phyloP scores from a whole-genome alignment of 345 rosid species.

The Pugionium dolabratum region DNA sequence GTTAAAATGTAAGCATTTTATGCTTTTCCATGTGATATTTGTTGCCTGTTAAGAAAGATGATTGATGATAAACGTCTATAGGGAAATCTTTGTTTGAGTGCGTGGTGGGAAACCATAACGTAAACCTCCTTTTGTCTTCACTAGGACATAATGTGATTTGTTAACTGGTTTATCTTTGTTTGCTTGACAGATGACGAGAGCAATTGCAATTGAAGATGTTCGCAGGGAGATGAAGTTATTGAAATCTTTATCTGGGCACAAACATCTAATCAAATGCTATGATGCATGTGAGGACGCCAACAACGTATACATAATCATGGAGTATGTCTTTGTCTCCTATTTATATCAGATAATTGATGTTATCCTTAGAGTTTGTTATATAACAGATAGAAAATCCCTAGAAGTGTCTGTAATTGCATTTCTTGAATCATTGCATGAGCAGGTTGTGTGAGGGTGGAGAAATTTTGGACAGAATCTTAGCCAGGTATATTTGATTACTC shows the following conservation, averaged over 20 bases:
- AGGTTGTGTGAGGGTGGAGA: conserved; percentile 90
- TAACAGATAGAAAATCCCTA: conserved; percentile 9
- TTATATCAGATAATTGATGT: conserved; percentile 11
- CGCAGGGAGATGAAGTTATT: conserved; percentile 83
- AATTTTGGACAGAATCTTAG: conserved; percentile 80
- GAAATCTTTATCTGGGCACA: conserved; percentile 77
- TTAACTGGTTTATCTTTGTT: conserved; percentile 10
- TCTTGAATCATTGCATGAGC: conserved; percentile 30
- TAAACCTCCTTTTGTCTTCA: conserved; percentile 27
- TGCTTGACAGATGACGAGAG: conserved; percentile 79
- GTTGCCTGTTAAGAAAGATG: conserved; percentile 7
- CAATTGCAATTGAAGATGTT: conserved; percentile 87
- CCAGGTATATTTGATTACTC: conserved; percentile 48
- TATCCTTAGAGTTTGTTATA: neutral
- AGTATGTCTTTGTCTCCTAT: conserved; percentile 60
- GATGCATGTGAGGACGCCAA: conserved; percentile 88
- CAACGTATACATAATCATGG: conserved; percentile 89
- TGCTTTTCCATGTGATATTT: conserved; percentile 11
- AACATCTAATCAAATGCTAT: conserved; percentile 63
- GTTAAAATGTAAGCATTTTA: conserved; percentile 5
- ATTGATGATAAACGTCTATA: neutral
- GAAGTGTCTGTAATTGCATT: neutral
- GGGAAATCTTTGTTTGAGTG: conserved; percentile 16
- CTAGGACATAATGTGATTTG: conserved; percentile 21
- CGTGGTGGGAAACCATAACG: conserved; percentile 16